Conservation (phyloP, 306 rosid genomes). For the Clitoria ternatea region DNA sequence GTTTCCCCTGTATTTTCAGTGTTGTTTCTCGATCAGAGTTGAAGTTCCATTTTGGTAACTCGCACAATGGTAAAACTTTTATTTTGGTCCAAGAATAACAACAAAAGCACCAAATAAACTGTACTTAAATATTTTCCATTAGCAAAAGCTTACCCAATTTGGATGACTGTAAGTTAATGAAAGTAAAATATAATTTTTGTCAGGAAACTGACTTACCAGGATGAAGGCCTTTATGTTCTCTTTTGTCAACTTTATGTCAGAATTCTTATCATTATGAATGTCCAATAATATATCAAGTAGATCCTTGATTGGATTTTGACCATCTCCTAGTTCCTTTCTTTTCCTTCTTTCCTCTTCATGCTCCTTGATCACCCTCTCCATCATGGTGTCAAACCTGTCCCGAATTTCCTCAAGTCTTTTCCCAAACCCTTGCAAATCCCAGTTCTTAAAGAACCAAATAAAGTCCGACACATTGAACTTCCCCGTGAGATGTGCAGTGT, state of each 20-base stretch:
- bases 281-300: conserved; percentile 60
- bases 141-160: neutral
- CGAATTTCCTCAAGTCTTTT: conserved; percentile 40
- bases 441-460: conserved; percentile 51
- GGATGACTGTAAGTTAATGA: neutral
- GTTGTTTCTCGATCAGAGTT: no score
- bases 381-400: conserved; percentile 45
- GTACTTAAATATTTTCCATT: no score
- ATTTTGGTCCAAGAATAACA: no score
- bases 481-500: conserved; percentile 32
- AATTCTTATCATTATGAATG: conserved; percentile 38
- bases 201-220: conserved; percentile 32
- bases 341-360: conserved; percentile 51
- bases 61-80: no score
- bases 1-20: no score
- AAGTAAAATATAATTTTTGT: neutral
- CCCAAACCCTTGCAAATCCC: conserved; percentile 55
- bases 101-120: no score
- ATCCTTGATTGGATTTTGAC: conserved; percentile 32
- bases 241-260: conserved; percentile 42
- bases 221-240: conserved; percentile 67
- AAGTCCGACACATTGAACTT: conserved; percentile 44
- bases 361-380: conserved; percentile 52
- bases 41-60: no score
- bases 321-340: conserved; percentile 25